phyloP scores from a whole-genome alignment of 805 yeast genomes.

The Saccharomycopsis oosterbeekiorum region DNA sequence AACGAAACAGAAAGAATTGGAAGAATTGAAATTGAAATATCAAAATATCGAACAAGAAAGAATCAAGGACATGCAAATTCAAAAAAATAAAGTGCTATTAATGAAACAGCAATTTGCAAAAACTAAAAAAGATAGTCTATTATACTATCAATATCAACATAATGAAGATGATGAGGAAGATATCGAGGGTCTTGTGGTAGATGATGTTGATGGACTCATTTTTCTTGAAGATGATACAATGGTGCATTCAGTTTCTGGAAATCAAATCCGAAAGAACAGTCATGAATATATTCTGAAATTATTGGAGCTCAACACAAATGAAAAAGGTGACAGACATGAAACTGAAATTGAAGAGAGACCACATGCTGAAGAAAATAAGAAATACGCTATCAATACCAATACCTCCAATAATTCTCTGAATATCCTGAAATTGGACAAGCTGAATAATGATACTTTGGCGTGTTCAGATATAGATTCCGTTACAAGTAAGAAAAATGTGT shows the following conservation, averaged over 20 bases:
- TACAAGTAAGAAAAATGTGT: not conserved
- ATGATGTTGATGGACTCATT: not conserved
- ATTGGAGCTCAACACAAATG: not conserved
- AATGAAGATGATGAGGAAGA: not conserved
- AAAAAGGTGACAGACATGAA: not conserved
- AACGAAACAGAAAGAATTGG: not conserved
- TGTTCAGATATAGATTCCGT: not conserved
- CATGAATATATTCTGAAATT: not conserved
- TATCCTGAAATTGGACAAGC: not conserved
- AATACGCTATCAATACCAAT: not conserved
- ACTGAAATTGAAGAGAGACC: not conserved
- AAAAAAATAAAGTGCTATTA: not conserved
- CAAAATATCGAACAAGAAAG: not conserved
- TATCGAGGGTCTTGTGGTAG: not conserved
- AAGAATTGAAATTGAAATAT: not conserved
- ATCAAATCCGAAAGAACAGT: not conserved
- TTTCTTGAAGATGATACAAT: not conserved
- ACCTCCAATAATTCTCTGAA: not conserved
- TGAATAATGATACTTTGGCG: not conserved
- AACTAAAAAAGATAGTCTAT: not conserved
- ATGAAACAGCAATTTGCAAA: not conserved
- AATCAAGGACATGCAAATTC: not conserved
- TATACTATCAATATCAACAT: not conserved
- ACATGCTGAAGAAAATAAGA: not conserved
- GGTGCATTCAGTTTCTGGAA: not conserved